Conservation (phyloP, 352 stramenopile species). For the Globisporangium spinosum region DNA sequence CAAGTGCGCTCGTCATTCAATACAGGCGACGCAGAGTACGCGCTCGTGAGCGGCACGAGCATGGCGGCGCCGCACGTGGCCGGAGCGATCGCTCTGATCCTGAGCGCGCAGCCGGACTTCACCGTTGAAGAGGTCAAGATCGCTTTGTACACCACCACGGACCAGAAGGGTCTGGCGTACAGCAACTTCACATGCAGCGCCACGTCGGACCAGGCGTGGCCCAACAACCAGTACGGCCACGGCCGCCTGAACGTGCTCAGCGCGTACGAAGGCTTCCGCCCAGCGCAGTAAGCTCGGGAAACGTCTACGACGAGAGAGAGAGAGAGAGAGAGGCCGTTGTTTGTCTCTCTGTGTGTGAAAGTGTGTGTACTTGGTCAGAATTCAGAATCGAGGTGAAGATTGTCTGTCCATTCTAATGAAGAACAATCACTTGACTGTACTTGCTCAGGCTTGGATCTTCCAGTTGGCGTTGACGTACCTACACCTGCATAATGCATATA, state of each 20-base stretch:
- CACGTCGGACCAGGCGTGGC: slow-evolving; percentile 22
- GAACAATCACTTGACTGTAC: background rate
- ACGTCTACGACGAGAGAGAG: background rate
- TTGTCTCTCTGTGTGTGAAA: no score
- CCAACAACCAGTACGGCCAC: slow-evolving; percentile 41
- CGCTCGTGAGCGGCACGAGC: background rate
- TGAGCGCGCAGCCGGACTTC: slow-evolving; percentile 18
- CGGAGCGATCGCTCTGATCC: slow-evolving; percentile 19
- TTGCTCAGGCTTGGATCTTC: background rate
- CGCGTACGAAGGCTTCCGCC: slow-evolving; percentile 22
- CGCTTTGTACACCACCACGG: slow-evolving; percentile 12
- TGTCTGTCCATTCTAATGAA: no score
- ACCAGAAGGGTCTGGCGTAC: no score
- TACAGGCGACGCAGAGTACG: slow-evolving; percentile 2
- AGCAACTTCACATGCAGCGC: slow-evolving; percentile 27
- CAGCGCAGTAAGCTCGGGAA: background rate
- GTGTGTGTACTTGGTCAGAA: no score
- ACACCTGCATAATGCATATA: background rate
- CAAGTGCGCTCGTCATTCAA: slow-evolving; percentile 12
- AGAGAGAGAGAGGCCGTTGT: background rate
- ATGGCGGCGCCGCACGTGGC: slow-evolving; percentile 26
- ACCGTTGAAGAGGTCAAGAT: slow-evolving; percentile 10
- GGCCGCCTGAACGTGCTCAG: slow-evolving; percentile 22
- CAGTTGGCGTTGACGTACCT: background rate
- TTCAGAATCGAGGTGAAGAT: no score